Conservation (phyloP, 768 basidiomycete species). For the Hericium rajendrae region DNA sequence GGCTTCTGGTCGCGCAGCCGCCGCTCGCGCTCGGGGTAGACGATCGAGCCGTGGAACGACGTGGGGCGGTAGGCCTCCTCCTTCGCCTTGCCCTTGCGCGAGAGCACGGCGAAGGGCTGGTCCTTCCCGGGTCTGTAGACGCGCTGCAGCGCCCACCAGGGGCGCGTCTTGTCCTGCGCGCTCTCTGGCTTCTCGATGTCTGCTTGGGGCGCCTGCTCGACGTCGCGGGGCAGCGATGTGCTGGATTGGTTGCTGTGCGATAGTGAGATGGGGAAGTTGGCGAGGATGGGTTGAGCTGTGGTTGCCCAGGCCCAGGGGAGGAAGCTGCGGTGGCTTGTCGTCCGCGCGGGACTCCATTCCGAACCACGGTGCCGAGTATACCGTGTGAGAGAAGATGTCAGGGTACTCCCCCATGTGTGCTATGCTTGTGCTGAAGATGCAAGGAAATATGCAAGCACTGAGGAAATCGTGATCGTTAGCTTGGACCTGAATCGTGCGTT, state of each 20-base stretch:
- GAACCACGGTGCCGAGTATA: constrained; percentile 55
- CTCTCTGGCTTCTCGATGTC: not conserved
- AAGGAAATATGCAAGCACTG: constrained; percentile 48
- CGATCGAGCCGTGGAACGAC: not conserved
- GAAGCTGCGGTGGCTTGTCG: constrained; percentile 2
- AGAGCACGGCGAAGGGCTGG: not conserved
- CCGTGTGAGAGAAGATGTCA: constrained; percentile 41
- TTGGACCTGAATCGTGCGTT: not conserved
- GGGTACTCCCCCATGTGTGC: constrained; percentile 33
- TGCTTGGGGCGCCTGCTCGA: not conserved
- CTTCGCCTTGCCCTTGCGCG: not conserved
- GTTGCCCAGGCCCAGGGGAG: constrained; percentile 1
- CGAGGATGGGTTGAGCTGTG: not conserved
- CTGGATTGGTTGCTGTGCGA: not conserved
- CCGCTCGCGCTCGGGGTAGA: not conserved
- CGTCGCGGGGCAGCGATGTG: not conserved
- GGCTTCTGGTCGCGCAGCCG: not conserved
- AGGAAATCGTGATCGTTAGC: not conserved
- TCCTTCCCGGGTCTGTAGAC: not conserved
- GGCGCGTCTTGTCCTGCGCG: not conserved
- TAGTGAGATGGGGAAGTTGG: constrained; percentile 3
- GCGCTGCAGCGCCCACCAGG: constrained; percentile 1
- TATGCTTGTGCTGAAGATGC: constrained; percentile 36
- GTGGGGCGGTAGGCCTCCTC: not conserved
- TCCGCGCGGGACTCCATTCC: constrained; percentile 2